Evolutionary conservation across 805 yeast genomes (phyloP), one percentile per base, ranked within the genome.

Genomic region (Priceomyces fermenticarens): DNA sequence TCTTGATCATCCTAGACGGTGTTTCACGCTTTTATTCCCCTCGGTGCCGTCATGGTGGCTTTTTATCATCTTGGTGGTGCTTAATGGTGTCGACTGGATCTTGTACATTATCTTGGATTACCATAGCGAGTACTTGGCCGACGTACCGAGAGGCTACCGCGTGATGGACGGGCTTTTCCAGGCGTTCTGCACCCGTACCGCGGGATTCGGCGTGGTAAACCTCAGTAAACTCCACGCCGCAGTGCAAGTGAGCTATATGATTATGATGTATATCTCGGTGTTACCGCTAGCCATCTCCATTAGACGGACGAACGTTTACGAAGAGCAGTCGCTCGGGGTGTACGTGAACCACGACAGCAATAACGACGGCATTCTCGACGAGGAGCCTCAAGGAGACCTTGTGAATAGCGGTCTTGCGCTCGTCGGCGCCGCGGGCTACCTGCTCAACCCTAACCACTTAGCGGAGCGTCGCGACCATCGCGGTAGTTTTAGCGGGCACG

Each of bases 181-280:
- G 61, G 93, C 97, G 1, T 78, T 91, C 35, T 78, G 91, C 38
- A 88, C 97, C 0, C 80, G 99, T 69, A 93, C 98, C 1, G 96
- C 96, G 0, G 99, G 99, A 0, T 83, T 93, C 50, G 51, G 85
- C 0, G 84, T 85, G 30, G 78, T 90, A 17, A 80, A 84, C 57
- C 63, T 93, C 30, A 67, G 88, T 2, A 58, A 61, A 32, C 69
- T 93, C 34, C 93, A 89, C 54, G 93, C 97, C 0, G 93, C 96
- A 0, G 87, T 91, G 38, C 96, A 89, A 60, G 95, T 93, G 23
- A 81, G 93, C 52, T 93, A 93, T 60, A 76, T 88, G 81, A 76
- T 93, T 45, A 91, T 93, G 98, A 93, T 93, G 99, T 93, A 93
- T 65, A 89, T 93, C 20, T 91, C 98, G 11, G 97, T 91, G 33